Base-by-base conservation (phyloP, 495 filamentous ascomycete species). In the Penicillium verhagenii region DNA sequence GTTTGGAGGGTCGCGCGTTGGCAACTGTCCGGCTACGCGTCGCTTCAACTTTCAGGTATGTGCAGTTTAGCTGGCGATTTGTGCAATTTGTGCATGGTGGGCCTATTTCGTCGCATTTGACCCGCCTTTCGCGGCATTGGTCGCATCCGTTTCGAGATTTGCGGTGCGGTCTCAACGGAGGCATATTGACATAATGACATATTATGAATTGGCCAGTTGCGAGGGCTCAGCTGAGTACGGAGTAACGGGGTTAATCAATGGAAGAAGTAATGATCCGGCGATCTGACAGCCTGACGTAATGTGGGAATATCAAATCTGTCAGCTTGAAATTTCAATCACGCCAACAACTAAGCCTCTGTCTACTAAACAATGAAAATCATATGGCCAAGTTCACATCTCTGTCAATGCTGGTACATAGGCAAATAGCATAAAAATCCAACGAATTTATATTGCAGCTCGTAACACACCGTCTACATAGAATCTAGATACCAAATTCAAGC, bases 71-170 rank as follows among this genome's bases (percentile, higher is more conserved):
- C 50, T 75, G 65, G 8, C 75, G 66, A 3, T 69, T 70, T 18
- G 63, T 66, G 56, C 75, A 78, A 57, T 75, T 75, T 38, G 73
- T 65, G 53, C 75, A 78, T 14, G 72, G 74, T 13, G 75, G 73
- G n/a, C 72, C 72, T 56, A 61, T 61, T 60, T 79, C 73, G 52
- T 77, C 74, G 54, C 75, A 79, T 8, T 45, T 45, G 23, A 45
- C 42, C 23, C 42, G 42, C 42, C 42, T 45, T n/a, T 45, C 42
- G 20, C 42, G 42, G 23, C 42, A 45, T n/a, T 23, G 42, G n/a
- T 45, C 42, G 16, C 42, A 45, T 13, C 42, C 42, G 26, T 45
- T 45, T 25, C 42, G 42, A 26, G 42, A 45, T 24, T 45, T 45
- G 0, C 7, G 20, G 14, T 45, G 42, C 14, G 42, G 42, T 45